Conservation (phyloP, 2,329 filamentous ascomycete genomes). For the Calonectria leucothoes region DNA sequence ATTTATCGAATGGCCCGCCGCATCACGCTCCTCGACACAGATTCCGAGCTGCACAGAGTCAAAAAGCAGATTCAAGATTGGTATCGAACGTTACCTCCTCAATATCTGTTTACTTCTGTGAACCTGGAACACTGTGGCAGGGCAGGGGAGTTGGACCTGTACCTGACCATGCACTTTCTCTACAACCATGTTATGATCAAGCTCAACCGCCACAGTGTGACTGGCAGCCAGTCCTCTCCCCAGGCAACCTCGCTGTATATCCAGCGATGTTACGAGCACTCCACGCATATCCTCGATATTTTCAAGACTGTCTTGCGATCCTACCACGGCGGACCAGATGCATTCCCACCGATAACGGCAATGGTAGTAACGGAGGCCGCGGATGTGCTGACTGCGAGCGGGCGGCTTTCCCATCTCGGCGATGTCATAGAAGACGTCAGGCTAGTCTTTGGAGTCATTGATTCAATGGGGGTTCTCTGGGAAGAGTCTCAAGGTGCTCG, state of each 20-base stretch:
- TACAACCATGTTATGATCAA: slow-evolving; percentile 74
- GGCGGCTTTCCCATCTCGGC: slow-evolving; percentile 62
- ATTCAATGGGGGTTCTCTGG: slow-evolving; percentile 70
- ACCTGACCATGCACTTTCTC: slow-evolving; percentile 74
- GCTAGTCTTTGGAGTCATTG: slow-evolving; percentile 64
- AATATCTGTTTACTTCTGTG: slow-evolving; percentile 63
- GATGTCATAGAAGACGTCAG: slow-evolving; percentile 65
- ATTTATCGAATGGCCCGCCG: slow-evolving; percentile 58
- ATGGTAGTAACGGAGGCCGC: slow-evolving; percentile 72
- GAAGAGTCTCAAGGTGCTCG: slow-evolving; percentile 64
- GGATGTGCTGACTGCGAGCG: slow-evolving; percentile 74
- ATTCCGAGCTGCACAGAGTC: slow-evolving; percentile 57
- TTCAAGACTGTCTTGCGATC: slow-evolving; percentile 54
- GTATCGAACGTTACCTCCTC: slow-evolving; percentile 65
- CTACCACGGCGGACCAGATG: slow-evolving; percentile 44
- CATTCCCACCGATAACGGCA: slow-evolving; percentile 72
- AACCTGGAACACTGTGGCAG: slow-evolving; percentile 69
- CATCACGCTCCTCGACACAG: slow-evolving; percentile 39
- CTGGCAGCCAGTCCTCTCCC: slow-evolving; percentile 50
- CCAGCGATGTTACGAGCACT: slow-evolving; percentile 62
- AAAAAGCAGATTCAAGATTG: slow-evolving; percentile 67
- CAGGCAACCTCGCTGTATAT: slow-evolving; percentile 58
- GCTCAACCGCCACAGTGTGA: slow-evolving; percentile 70
- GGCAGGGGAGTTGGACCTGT: slow-evolving; percentile 66
- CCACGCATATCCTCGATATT: slow-evolving; percentile 63